phyloP scores from a whole-genome alignment of 257 asterid species.

The Scutellaria minor region DNA sequence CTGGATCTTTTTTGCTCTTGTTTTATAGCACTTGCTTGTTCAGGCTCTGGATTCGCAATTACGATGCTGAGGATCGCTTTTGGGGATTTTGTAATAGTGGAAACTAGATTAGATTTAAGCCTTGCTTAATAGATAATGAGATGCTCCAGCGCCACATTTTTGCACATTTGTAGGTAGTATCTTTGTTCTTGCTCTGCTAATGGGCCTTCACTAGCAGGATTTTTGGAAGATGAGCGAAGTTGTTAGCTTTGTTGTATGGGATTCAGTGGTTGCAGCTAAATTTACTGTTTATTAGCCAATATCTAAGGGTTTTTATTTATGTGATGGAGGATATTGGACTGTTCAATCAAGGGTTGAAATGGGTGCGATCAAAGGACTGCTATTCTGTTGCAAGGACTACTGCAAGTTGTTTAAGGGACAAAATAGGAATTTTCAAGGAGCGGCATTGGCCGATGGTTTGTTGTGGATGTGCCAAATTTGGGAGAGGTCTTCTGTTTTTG shows the following conservation, averaged over 20 bases:
- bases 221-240: conserved; percentile 30
- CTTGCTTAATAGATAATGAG: conserved; percentile 36
- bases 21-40: conserved; percentile 39
- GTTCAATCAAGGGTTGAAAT: conserved; percentile 87
- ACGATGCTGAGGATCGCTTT: conserved; percentile 34
- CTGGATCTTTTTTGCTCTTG: conserved; percentile 59
- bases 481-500: conserved; percentile 58
- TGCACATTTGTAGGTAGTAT: conserved; percentile 38
- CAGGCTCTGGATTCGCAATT: conserved; percentile 42
- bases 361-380: conserved; percentile 83
- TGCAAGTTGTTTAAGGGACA: conserved; percentile 69
- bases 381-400: conserved; percentile 67
- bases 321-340: conserved; percentile 96
- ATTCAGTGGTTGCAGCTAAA: conserved; percentile 32
- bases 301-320: conserved; percentile 35
- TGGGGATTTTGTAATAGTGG: conserved; percentile 28
- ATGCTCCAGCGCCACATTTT: conserved; percentile 36
- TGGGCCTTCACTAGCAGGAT: conserved; percentile 35
- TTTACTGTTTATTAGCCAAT: conserved; percentile 34
- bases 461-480: conserved; percentile 70
- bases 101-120: conserved; percentile 36
- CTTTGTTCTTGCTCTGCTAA: conserved; percentile 33
- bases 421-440: conserved; percentile 70
- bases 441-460: conserved; percentile 97
- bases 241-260: conserved; percentile 21